Evolutionary conservation across 208 protist genomes (phyloP).

Genomic region (Trypanosoma lewisi): DNA sequence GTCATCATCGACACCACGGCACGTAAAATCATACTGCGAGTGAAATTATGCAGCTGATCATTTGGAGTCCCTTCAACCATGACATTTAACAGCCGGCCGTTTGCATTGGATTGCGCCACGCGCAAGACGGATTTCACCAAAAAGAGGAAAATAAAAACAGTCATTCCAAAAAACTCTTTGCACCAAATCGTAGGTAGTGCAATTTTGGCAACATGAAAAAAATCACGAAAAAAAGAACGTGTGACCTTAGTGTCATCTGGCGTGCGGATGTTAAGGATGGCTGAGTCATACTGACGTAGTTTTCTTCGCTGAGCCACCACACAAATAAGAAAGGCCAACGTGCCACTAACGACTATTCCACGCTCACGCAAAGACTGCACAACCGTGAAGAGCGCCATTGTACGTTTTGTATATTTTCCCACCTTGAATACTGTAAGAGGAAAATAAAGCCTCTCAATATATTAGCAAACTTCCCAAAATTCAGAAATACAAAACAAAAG

Average conservation of each 20-base stretch:
- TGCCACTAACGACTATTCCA: slow-evolving; percentile 5
- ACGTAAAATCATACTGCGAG: slow-evolving; percentile 47
- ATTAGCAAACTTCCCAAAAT: too few relatives aligned
- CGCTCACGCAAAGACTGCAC: neutral
- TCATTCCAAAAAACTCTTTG: slow-evolving; percentile 56
- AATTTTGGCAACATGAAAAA: slow-evolving; percentile 57
- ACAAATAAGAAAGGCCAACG: slow-evolving; percentile 12
- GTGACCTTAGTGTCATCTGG: slow-evolving; percentile 65
- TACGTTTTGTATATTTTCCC: too few relatives aligned
- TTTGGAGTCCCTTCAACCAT: slow-evolving; percentile 58
- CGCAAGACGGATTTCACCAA: slow-evolving; percentile 74
- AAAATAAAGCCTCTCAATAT: too few relatives aligned
- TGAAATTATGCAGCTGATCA: slow-evolving; percentile 49
- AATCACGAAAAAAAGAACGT: slow-evolving; percentile 47
- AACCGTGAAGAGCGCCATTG: neutral
- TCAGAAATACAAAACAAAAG: neutral
- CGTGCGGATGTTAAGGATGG: slow-evolving; percentile 43
- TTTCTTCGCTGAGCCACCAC: slow-evolving; percentile 39
- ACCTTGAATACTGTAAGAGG: too few relatives aligned
- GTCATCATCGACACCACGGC: slow-evolving; percentile 36
- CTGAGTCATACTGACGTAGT: slow-evolving; percentile 37
- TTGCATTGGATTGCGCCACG: slow-evolving; percentile 55
- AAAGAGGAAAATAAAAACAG: slow-evolving; percentile 81
- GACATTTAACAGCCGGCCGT: slow-evolving; percentile 61
- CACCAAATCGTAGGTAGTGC: slow-evolving; percentile 73